phyloP scores from a whole-genome alignment of 2,329 filamentous ascomycete genomes.

The Thermoascus crustaceus region DNA sequence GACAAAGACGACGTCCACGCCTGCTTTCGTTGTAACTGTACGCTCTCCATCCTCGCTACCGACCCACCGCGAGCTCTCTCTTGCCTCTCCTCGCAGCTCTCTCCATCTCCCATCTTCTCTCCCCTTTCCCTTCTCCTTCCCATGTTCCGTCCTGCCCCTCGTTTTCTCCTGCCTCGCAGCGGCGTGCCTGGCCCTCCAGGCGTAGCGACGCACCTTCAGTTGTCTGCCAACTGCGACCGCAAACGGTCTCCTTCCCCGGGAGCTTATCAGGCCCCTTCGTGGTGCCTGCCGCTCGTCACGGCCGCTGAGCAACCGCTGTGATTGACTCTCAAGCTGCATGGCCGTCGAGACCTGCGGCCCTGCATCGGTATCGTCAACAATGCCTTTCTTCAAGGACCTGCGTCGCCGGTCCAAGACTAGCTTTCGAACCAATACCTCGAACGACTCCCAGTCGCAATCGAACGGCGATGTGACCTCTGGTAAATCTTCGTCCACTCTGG shows the following conservation, averaged over 20 bases:
- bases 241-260: constrained; percentile 24
- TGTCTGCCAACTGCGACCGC: constrained; percentile 21
- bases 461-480: constrained; percentile 56
- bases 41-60: constrained; percentile 7
- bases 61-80: constrained; percentile 1
- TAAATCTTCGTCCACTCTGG: constrained; percentile 54
- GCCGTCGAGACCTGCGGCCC: background rate
- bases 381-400: constrained; percentile 65
- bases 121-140: no score
- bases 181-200: constrained; percentile 4
- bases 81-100: constrained; percentile 6
- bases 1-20: no score
- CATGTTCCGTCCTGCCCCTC: constrained; percentile 4
- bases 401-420: constrained; percentile 69
- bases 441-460: constrained; percentile 36
- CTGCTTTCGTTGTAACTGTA: no score
- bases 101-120: constrained; percentile 2
- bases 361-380: constrained; percentile 12
- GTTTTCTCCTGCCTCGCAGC: constrained; percentile 11
- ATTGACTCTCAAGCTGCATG: no score
- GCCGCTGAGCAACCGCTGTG: no score
- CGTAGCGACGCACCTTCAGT: constrained; percentile 12
- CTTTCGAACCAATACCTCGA: constrained; percentile 53
- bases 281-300: constrained; percentile 5
- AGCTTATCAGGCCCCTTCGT: background rate